Evolutionary conservation across 305 asterid genomes (phyloP), one percentile per base, ranked within the genome.

Genomic region (Salvia sclarea): DNA sequence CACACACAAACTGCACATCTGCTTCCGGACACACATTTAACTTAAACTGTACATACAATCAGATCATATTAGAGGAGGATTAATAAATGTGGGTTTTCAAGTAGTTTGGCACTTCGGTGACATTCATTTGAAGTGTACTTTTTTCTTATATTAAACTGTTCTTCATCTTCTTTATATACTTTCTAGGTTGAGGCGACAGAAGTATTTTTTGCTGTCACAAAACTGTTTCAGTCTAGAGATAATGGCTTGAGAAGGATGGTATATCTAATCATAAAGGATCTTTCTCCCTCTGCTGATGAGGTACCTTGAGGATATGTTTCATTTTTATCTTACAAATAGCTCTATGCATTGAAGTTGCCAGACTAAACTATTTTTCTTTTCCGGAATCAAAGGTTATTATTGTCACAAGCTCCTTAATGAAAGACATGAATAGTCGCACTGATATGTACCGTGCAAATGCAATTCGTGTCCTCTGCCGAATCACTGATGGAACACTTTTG

Each of bases 381-480:
- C 54, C 68, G 77, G 58, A 64, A 56, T 76, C 21, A 60, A 80
- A 91, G 98, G 98, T 91, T 76, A 92, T 92, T 74, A 92, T 92
- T 21, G 98, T 92, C 69, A 92, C 98, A 20, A 92, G 96, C 92
- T 92, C 98, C 75, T 81, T 92, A 63, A 92, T 92, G 96, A 92
- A 92, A 84, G 96, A 92, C 84, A 89, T 92, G 98, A 92, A 84
- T 73, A 92, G 98, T 78, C 94, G 95, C 58, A 92, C 95, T 74
- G 98, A 92, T 79, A 89, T 92, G 98, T 92, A 89, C 55, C 80
- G 98, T 60, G 98, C 98, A 69, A 92, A 92, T 78, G 96, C 98
- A 55, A 92, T 92, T 62, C 96, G 96, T 64, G 98, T 92, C 68
- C 89, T 92, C 41, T 92, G 98, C 74, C 88, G 86, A 62, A 92